Evolutionary conservation across 192 early-diverging fungal species (phyloP), one percentile per base, ranked within the genome.

Genomic region (Mortierella alpina): DNA sequence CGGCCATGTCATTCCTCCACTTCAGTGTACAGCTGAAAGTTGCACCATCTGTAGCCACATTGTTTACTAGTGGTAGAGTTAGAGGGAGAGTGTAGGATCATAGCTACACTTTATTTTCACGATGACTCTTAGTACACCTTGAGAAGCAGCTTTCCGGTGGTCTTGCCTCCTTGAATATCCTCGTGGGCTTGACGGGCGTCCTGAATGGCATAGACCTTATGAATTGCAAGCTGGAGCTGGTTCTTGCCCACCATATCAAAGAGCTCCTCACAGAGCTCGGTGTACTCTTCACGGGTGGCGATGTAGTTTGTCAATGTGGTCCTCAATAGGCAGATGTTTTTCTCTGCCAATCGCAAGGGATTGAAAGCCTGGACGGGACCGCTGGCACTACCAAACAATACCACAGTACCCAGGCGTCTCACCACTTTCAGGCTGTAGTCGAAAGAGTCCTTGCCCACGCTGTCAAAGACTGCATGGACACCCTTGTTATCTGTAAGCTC

Each of bases 401-500:
- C 85, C 73, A 96, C 61, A 40, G 82, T 84, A 15, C 95, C 95
- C 20, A 91, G 70, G 14, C 86, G 83, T 8, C 89, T 79, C 52
- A 90, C 62, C 22, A 85, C 89, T 8, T 84, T 75, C 3, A 96
- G 74, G 18, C 91, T 92, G 6, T 81, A 83, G 49, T 92, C 89
- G 71, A 94, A 98, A 0, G 95, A 96, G 7, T 88, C 79, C 60
- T 91, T 91, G n/a, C 96, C 96, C 23, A 98, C 92, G 41, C 95
- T 93, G 63, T 98, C 96, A 67, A 88, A 94, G 41, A 94, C 94
- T 23, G 85, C 94, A 52, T 95, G 87, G 17, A 92, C 92, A 22
- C 95, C 95, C 45, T 89, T 63, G 15, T 88, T 88, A 45, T 83
- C 73, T 0, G 95, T 94, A 42, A 98, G 89, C 56, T 86, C 76